Evolutionary conservation across 352 stramenopile species (phyloP).

Genomic region (Pythium diclinum): DNA sequence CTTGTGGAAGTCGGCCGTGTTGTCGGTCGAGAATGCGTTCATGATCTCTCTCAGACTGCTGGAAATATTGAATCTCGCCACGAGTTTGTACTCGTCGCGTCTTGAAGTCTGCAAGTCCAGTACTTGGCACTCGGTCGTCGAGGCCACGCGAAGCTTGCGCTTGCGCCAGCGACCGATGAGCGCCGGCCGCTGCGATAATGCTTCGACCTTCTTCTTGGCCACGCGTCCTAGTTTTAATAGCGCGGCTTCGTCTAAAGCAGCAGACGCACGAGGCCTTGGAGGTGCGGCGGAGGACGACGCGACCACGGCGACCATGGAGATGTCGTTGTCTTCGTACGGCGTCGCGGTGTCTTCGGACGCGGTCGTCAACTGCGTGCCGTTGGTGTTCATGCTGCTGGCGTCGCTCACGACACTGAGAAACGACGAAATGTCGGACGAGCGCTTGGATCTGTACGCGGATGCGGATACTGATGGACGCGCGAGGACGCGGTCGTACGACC

Average conservation of each 20-base stretch:
- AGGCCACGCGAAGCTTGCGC: slow-evolving; percentile 20
- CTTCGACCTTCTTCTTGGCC: slow-evolving; percentile 46
- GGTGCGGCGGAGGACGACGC: not conserved
- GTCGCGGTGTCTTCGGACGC: not conserved
- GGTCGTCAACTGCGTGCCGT: slow-evolving; percentile 1
- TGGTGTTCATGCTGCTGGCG: slow-evolving; percentile 16
- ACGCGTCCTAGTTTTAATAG: slow-evolving; percentile 32
- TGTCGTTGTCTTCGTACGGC: not conserved
- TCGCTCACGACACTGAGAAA: slow-evolving; percentile 22
- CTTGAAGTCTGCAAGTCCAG: slow-evolving; percentile 30
- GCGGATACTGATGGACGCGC: not conserved
- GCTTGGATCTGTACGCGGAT: not conserved
- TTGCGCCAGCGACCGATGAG: slow-evolving; percentile 43
- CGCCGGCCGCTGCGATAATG: slow-evolving; percentile 38
- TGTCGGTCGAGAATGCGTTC: slow-evolving; percentile 50
- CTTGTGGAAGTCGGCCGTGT: slow-evolving; percentile 48
- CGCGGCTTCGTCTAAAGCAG: slow-evolving; percentile 30
- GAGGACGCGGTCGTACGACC: not conserved
- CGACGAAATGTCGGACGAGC: slow-evolving; percentile 1
- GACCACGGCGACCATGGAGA: not conserved
- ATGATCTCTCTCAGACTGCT: slow-evolving; percentile 60
- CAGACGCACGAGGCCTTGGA: not conserved
- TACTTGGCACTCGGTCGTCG: slow-evolving; percentile 43
- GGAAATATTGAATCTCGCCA: slow-evolving; percentile 56
- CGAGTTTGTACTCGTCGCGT: slow-evolving; percentile 54